Evolutionary conservation across 768 basidiomycete species (phyloP).

Genomic region (Porpolomopsis calyptriformis): DNA sequence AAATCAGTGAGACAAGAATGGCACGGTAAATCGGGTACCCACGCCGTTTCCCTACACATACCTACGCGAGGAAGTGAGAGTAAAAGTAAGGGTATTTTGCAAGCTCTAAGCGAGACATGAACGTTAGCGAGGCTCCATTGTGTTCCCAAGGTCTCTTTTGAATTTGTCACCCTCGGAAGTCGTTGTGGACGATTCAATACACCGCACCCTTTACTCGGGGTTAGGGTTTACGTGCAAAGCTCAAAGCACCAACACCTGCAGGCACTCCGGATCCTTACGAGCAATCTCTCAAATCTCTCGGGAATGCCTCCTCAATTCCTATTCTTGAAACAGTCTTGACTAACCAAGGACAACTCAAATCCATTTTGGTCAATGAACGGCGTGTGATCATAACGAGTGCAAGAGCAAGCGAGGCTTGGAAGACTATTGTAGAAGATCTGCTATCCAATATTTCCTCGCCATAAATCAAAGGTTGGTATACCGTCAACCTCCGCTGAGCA

Average conservation of each 20-base stretch:
- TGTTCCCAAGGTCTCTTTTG: too few relatives aligned
- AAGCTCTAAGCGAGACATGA: too few relatives aligned
- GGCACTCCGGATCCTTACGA: constrained; percentile 56
- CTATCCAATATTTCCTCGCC: neutral
- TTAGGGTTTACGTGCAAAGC: too few relatives aligned
- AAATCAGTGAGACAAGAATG: too few relatives aligned
- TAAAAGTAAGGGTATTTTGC: too few relatives aligned
- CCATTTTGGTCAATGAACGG: constrained; percentile 29
- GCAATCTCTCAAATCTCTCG: constrained; percentile 31
- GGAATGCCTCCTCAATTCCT: constrained; percentile 50
- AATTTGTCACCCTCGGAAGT: too few relatives aligned
- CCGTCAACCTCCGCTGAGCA: constrained; percentile 1
- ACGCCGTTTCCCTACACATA: too few relatives aligned
- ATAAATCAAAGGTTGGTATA: constrained; percentile 8
- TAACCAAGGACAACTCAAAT: constrained; percentile 35
- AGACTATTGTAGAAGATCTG: constrained; percentile 27
- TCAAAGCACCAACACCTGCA: constrained; percentile 34
- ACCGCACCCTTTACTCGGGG: too few relatives aligned
- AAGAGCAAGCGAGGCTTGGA: constrained; percentile 68
- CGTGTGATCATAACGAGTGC: constrained; percentile 77
- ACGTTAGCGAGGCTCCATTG: too few relatives aligned
- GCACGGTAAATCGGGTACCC: too few relatives aligned
- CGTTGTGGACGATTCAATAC: too few relatives aligned
- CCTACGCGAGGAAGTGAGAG: too few relatives aligned
- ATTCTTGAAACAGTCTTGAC: constrained; percentile 58